phyloP scores from a whole-genome alignment of 805 yeast genomes.

The Ogataea dorogensis region DNA sequence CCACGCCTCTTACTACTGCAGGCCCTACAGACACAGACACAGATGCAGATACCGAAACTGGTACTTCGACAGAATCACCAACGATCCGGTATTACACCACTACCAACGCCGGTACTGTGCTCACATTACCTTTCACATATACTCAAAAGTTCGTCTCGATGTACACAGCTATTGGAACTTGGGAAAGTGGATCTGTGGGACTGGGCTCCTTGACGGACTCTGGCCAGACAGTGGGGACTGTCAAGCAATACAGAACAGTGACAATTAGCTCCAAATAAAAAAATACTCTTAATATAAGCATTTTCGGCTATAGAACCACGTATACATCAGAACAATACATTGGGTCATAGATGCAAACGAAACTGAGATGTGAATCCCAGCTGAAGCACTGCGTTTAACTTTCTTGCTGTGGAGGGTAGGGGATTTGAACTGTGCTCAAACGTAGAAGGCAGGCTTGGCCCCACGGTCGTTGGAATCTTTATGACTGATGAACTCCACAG shows the following conservation, averaged over 20 bases:
- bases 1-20: background rate
- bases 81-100: constrained; percentile 26
- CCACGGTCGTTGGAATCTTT: constrained; percentile 41
- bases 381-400: constrained; percentile 8
- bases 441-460: constrained; percentile 29
- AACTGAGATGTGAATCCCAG: constrained; percentile 7
- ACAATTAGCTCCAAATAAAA: constrained; percentile 34
- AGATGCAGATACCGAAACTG: constrained; percentile 13
- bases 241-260: constrained; percentile 41
- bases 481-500: constrained; percentile 77
- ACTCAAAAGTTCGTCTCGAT: constrained; percentile 49
- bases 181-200: constrained; percentile 69
- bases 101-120: constrained; percentile 50
- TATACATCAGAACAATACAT: constrained; percentile 12
- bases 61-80: constrained; percentile 20
- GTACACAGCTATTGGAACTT: constrained; percentile 43
- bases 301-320: constrained; percentile 12
- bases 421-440: constrained; percentile 5
- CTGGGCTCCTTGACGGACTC: constrained; percentile 53
- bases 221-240: constrained; percentile 63
- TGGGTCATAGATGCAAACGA: constrained; percentile 15
- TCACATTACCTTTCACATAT: constrained; percentile 44
- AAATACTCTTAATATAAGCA: constrained; percentile 10
- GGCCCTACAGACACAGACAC: constrained; percentile 6
- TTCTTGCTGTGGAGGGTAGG: constrained; percentile 6